Base-by-base conservation (phyloP, 441 rosid species). In the Macaranga tanarius region DNA sequence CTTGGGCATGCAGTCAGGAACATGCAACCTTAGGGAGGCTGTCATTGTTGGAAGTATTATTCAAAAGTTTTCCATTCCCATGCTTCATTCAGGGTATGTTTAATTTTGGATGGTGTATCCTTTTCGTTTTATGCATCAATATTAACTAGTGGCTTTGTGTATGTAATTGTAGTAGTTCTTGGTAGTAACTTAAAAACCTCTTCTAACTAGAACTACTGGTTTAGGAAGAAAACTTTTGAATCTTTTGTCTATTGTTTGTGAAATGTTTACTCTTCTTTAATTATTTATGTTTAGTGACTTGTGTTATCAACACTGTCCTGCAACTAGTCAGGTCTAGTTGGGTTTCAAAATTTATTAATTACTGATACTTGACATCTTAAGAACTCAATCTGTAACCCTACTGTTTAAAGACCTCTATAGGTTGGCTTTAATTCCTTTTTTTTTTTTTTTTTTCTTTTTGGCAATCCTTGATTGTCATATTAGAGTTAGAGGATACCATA, bases 21-120 rank as follows among this genome's bases (percentile, higher is more conserved):
- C 98, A 26, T 92, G 97, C 86, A 90, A 31, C 79, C 88, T 92
- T 45, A 85, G 97, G 78, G 99, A 95, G 86, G 99, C 98, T 79
- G 94, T 89, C 26, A 88, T 95, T 62, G n/a, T 95, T 70, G 99
- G 99, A 63, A 92, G 98, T 74, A 72, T 95, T 75, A 83, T 92
- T 61, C 84, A 89, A 75, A 91, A 95, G 79, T 84, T 86, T 70
- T 87, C 98, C 67, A 79, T 95, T 76, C 98, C 99, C 19, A 69
- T 84, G 89, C 91, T 86, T 73, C 97, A 95, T 78, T 89, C 97
- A 66, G 79, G 96, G 92, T 84, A 77, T 50, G 81, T 38, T 62
- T 42, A 10, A 6, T 40, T 51, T 62, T 63, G 55, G 25, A 55
- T 45, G 26, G 47, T 57, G n/a, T 45, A 28, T 48, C 7, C 38